phyloP scores from a whole-genome alignment of 2,329 filamentous ascomycete species.

The Dothideomycetes sp. region DNA sequence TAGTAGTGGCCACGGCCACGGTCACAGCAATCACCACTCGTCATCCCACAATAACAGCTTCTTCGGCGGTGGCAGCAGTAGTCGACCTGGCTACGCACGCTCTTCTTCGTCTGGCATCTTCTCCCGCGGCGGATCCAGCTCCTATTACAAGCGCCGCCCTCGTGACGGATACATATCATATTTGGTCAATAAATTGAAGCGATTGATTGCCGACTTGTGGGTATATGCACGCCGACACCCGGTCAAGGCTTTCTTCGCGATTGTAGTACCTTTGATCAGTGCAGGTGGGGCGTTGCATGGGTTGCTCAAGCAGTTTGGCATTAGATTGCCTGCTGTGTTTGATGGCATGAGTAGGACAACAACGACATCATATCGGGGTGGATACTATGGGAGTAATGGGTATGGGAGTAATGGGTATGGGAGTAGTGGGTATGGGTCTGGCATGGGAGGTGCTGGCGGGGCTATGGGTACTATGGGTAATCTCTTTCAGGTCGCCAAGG shows the following conservation, averaged over 20 bases:
- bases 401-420: slow-evolving; percentile 29
- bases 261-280: slow-evolving; percentile 78
- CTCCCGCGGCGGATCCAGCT: slow-evolving; percentile 34
- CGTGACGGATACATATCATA: slow-evolving; percentile 67
- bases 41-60: neutral
- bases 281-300: slow-evolving; percentile 66
- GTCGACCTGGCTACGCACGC: slow-evolving; percentile 5
- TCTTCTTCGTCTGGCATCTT: slow-evolving; percentile 6
- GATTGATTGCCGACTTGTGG: slow-evolving; percentile 68
- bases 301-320: slow-evolving; percentile 66
- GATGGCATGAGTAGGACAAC: slow-evolving; percentile 14
- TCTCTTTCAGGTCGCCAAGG: slow-evolving; percentile 39
- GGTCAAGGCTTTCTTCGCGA: slow-evolving; percentile 76
- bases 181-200: slow-evolving; percentile 63
- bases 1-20: neutral
- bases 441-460: slow-evolving; percentile 21
- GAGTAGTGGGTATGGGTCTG: slow-evolving; percentile 21
- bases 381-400: slow-evolving; percentile 35
- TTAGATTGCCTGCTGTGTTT: slow-evolving; percentile 42
- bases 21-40: slow-evolving; percentile 3
- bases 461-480: slow-evolving; percentile 35
- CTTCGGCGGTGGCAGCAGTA: neutral
- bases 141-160: slow-evolving; percentile 69
- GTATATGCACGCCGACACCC: slow-evolving; percentile 76
- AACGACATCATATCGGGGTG: slow-evolving; percentile 17